These are phyloP conservation scores for Telopea speciosissima DNA, from an alignment of 177 flowering plant species.

Conservation along the genomic window DNA sequence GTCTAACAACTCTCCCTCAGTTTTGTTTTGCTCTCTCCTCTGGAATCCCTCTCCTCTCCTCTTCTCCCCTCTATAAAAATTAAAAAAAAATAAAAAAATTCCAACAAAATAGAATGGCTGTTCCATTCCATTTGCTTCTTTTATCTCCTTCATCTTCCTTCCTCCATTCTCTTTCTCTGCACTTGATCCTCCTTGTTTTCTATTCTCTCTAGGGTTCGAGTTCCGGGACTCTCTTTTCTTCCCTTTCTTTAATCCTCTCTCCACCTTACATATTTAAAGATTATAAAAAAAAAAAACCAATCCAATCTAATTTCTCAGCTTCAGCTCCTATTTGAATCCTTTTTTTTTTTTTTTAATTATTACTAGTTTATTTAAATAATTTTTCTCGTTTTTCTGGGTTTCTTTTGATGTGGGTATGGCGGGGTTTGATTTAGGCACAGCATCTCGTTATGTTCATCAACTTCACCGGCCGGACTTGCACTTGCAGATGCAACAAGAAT, in stretches of 20 bases:
- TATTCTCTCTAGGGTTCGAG: constrained; percentile 17
- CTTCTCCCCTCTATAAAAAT: background rate
- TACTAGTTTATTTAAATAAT: constrained; percentile 11
- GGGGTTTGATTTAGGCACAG: constrained; percentile 72
- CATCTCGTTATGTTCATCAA: constrained; percentile 48
- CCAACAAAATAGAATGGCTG: constrained; percentile 30
- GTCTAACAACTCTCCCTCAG: background rate
- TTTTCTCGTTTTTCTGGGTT: constrained; percentile 24
- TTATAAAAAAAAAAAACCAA: constrained; percentile 13
- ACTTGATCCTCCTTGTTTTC: constrained; percentile 17
- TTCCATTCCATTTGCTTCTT: constrained; percentile 15
- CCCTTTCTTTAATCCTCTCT: constrained; percentile 10
- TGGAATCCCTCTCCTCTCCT: no score
- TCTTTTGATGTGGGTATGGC: constrained; percentile 53
- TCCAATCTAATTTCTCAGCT: background rate
- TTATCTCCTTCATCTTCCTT: constrained; percentile 8
- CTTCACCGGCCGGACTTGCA: constrained; percentile 41
- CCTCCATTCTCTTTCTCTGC: constrained; percentile 24
- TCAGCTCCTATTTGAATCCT: background rate
- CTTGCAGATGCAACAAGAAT: constrained; percentile 33
- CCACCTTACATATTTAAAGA: no score
- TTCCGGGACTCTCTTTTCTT: constrained; percentile 17
- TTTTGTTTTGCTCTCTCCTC: no score
- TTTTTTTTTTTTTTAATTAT: constrained; percentile 5
- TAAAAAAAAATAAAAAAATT: no score